Percentiles rank a stretch among this genome's conserved stretches.
Evolutionary conservation across 2,329 filamentous ascomycete species (phyloP).

Genomic region (Xylariales sp.): DNA sequence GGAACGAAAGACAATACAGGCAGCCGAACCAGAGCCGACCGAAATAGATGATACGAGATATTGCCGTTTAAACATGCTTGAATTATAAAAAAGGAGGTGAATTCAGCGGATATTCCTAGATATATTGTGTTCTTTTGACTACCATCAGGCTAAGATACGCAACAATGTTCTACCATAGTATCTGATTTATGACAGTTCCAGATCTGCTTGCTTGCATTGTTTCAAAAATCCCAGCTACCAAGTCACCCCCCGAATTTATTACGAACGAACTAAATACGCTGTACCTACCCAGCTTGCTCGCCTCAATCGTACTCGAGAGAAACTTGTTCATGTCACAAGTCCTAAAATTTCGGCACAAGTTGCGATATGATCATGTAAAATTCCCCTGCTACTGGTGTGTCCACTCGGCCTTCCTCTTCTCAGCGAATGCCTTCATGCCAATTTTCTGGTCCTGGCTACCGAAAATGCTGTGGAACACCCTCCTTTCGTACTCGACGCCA

Average conservation of each 20-base stretch:
- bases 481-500: constrained; percentile 93
- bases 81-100: neutral
- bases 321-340: neutral
- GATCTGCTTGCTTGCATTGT: neutral
- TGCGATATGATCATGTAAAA: constrained; percentile 3
- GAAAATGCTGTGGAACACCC: constrained; percentile 93
- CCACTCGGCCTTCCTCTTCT: constrained; percentile 96
- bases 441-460: constrained; percentile 97
- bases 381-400: constrained; percentile 70
- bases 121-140: neutral
- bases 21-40: too few species aligned
- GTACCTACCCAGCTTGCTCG: neutral
- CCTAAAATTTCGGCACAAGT: neutral
- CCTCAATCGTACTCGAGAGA: neutral
- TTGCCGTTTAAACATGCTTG: too few species aligned
- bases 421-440: constrained; percentile 93
- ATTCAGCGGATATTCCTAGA: neutral
- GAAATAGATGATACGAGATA: too few species aligned
- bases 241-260: neutral
- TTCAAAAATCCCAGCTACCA: neutral
- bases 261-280: neutral
- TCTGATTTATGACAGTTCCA: neutral
- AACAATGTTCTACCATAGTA: neutral
- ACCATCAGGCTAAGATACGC: neutral
- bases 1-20: too few species aligned